phyloP scores from a whole-genome alignment of 2,329 filamentous ascomycete species.

The Neodidymelliopsis sp. region DNA sequence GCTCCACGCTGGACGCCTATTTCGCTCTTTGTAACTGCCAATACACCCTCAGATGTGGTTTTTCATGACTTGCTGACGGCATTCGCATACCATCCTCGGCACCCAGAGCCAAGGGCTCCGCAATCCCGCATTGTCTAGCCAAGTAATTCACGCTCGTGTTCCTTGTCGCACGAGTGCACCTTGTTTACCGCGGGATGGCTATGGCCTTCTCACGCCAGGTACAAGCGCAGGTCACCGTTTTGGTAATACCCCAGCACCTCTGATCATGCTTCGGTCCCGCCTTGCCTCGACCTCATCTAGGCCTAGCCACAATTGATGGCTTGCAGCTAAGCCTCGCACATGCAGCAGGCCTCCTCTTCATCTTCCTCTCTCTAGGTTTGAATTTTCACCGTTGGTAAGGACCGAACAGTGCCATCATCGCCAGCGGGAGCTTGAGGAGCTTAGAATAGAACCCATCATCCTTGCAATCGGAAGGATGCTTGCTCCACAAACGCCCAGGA shows the following conservation, averaged over 20 bases:
- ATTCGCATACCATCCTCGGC: conserved; percentile 3
- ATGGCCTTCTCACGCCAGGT: conserved; percentile 9
- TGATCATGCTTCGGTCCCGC: conserved; percentile 18
- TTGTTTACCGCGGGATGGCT: background rate
- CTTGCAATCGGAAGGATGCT: conserved; percentile 11
- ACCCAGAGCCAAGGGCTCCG: conserved; percentile 9
- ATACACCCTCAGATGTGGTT: conserved; percentile 10
- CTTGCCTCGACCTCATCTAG: conserved; percentile 3
- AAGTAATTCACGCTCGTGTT: conserved; percentile 28
- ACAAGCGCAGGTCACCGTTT: background rate
- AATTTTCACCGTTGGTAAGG: conserved; percentile 1
- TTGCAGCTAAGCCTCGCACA: background rate
- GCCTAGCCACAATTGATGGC: conserved; percentile 1
- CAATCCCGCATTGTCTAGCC: conserved; percentile 13
- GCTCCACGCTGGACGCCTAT: conserved; percentile 10
- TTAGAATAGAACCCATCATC: background rate
- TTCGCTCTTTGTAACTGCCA: conserved; percentile 2
- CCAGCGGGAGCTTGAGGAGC: conserved; percentile 6
- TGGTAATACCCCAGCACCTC: background rate
- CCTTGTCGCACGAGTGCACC: conserved; percentile 14
- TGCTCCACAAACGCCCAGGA: conserved; percentile 29
- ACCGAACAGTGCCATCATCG: background rate
- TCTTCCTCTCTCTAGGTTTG: background rate
- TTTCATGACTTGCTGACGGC: conserved; percentile 11
- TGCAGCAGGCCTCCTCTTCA: background rate